A percentile compares a stretch with the other conserved stretches of the same genome.
phyloP scores from a whole-genome alignment of 1,284 basidiomycete genomes.

The Leccinum fuscescens region DNA sequence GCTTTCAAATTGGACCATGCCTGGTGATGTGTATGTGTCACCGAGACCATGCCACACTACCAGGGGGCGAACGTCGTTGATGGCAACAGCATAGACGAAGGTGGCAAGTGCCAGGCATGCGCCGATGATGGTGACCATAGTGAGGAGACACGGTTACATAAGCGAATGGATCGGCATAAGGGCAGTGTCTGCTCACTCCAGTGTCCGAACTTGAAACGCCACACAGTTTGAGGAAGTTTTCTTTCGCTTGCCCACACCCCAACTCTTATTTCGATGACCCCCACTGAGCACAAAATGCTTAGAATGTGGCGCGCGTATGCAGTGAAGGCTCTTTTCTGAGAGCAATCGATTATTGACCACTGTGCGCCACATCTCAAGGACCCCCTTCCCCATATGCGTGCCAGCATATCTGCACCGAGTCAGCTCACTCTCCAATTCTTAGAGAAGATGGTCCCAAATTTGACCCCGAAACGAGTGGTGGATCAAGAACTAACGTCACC shows the following conservation, averaged over 20 bases:
- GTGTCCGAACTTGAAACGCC: background rate
- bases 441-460: background rate
- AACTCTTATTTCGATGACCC: background rate
- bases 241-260: background rate
- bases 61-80: slow-evolving; percentile 54
- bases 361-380: background rate
- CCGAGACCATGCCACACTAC: slow-evolving; percentile 97
- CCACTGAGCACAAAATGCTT: background rate
- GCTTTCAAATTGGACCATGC: slow-evolving; percentile 68
- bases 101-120: slow-evolving; percentile 14
- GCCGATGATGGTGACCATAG: slow-evolving; percentile 16
- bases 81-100: slow-evolving; percentile 13
- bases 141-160: slow-evolving; percentile 11
- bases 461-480: background rate
- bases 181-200: no score
- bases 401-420: background rate
- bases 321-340: background rate
- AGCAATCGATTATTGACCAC: background rate
- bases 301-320: background rate
- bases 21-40: slow-evolving; percentile 62
- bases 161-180: background rate
- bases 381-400: background rate
- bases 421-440: background rate
- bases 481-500: background rate
- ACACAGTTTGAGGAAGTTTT: background rate